Percentiles rank a stretch among this genome's conserved stretches.
Evolutionary conservation across 139 green algal species (phyloP).

Genomic region (Astrephomene gubernaculifera): DNA sequence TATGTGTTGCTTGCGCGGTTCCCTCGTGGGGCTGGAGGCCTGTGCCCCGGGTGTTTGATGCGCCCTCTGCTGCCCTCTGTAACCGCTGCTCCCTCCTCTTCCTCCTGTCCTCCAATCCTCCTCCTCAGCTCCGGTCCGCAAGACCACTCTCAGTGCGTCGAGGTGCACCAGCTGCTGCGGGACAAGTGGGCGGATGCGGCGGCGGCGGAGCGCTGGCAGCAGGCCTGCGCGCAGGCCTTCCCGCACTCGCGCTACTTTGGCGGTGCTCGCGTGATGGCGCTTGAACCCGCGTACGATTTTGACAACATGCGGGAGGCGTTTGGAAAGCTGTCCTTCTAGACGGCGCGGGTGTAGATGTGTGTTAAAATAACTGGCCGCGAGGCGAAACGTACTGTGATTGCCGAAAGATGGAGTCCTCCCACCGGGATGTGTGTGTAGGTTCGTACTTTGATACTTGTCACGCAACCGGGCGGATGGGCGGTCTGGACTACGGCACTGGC

Average conservation of each 20-base stretch:
- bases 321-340: constrained; percentile 54
- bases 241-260: constrained; percentile 74
- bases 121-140: constrained; percentile 12
- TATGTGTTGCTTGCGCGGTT: too few relatives aligned
- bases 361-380: too few relatives aligned
- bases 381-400: too few relatives aligned
- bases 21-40: too few relatives aligned
- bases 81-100: neutral
- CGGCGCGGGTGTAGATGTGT: too few relatives aligned
- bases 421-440: too few relatives aligned
- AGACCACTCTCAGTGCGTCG: constrained; percentile 51
- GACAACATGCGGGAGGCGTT: constrained; percentile 55
- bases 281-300: constrained; percentile 29
- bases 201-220: constrained; percentile 63
- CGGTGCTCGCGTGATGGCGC: constrained; percentile 42
- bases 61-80: too few relatives aligned
- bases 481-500: too few relatives aligned
- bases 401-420: too few relatives aligned
- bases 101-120: neutral
- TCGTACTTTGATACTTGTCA: too few relatives aligned
- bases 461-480: too few relatives aligned
- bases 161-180: constrained; percentile 64
- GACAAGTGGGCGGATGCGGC: constrained; percentile 16
- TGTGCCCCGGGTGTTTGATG: too few relatives aligned
- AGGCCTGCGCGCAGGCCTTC: constrained; percentile 63